Percentiles rank a stretch among this genome's conserved stretches.
phyloP scores from a whole-genome alignment of 768 basidiomycete species.

The Boletellus emodensis region DNA sequence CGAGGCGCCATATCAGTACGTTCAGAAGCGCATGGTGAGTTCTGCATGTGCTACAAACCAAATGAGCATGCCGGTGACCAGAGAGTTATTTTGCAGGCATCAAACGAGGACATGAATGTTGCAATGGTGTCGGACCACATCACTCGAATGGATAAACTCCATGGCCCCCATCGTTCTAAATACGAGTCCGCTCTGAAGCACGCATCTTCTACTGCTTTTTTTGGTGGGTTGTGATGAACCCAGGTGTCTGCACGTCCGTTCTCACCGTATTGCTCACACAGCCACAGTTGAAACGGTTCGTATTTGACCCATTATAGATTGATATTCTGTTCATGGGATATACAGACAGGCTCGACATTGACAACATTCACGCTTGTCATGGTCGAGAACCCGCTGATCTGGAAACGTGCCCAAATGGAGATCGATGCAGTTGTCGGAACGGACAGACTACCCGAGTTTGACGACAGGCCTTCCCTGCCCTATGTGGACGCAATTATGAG shows the following conservation, averaged over 20 bases:
- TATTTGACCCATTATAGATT: background rate
- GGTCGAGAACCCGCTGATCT: background rate
- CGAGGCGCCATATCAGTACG: conserved; percentile 25
- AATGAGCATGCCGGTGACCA: too few species aligned
- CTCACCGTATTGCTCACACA: background rate
- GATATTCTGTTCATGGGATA: background rate
- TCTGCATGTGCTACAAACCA: background rate
- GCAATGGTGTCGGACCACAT: conserved; percentile 14
- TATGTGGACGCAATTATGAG: background rate
- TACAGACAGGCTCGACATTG: background rate
- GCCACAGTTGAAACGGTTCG: background rate
- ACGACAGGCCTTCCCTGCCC: background rate
- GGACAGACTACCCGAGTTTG: background rate
- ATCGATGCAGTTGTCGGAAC: conserved; percentile 1
- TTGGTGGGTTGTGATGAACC: background rate
- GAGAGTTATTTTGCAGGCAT: background rate
- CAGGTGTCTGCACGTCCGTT: too few species aligned
- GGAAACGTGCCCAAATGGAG: background rate
- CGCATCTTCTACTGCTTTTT: conserved; percentile 7
- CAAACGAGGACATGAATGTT: background rate
- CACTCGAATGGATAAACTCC: conserved; percentile 11
- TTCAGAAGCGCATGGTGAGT: conserved; percentile 28
- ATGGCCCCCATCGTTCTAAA: background rate
- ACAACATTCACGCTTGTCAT: background rate
- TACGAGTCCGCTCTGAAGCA: conserved; percentile 7